A percentile compares a stretch with the other conserved stretches of the same genome.
These are phyloP conservation scores for Kodamaea sp. DNA, from an alignment of 1,139 yeast species.

Conservation along the genomic window DNA sequence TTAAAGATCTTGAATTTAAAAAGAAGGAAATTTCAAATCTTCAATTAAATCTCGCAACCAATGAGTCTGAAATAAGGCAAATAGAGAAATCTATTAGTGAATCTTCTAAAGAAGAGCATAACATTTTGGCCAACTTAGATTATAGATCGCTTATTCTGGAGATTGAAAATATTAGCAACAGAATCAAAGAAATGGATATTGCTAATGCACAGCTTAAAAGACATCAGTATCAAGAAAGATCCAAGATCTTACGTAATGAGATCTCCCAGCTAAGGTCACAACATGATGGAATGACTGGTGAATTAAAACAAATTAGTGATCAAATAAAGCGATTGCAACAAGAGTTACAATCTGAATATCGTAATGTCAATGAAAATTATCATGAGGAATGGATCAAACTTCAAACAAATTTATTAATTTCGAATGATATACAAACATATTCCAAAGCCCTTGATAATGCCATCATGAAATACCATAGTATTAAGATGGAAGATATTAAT, in stretches of 20 bases:
- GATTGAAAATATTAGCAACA: constrained; percentile 25
- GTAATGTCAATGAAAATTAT: constrained; percentile 59
- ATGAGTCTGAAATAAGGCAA: constrained; percentile 18
- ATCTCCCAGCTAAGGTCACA: constrained; percentile 60
- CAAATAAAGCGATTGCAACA: constrained; percentile 54
- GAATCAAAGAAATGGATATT: constrained; percentile 36
- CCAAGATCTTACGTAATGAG: constrained; percentile 50
- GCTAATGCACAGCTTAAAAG: constrained; percentile 64
- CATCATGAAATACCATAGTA: constrained; percentile 86
- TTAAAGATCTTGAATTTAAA: constrained; percentile 11
- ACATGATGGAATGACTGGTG: constrained; percentile 80
- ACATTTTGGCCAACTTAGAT: constrained; percentile 40
- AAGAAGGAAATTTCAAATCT: constrained; percentile 11
- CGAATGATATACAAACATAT: constrained; percentile 79
- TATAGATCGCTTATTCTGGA: constrained; percentile 29
- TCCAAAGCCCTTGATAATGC: constrained; percentile 87
- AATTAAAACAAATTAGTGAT: constrained; percentile 75
- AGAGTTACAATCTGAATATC: constrained; percentile 70
- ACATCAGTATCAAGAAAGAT: constrained; percentile 58
- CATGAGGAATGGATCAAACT: constrained; percentile 71
- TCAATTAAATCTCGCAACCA: constrained; percentile 23
- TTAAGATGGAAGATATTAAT: constrained; percentile 92
- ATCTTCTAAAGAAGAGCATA: constrained; percentile 34
- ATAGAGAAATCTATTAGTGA: constrained; percentile 33
- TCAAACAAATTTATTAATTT: constrained; percentile 74